phyloP scores from a whole-genome alignment of 1,284 basidiomycete genomes.

The Schizopora paradoxa region DNA sequence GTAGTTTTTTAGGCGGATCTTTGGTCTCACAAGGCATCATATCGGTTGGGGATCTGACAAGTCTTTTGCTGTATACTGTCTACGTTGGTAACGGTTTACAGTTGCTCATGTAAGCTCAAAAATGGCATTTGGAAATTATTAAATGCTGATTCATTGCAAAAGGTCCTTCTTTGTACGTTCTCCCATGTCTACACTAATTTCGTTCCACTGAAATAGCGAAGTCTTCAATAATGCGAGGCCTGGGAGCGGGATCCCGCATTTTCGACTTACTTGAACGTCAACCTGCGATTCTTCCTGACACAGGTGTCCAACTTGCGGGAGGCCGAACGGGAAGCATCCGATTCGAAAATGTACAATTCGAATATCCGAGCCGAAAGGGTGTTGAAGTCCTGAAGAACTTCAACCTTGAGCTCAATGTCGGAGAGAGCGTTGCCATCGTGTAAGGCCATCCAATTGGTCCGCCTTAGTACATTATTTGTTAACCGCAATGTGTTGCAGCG shows the following conservation, averaged over 20 bases:
- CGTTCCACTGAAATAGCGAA: slow-evolving; percentile 25
- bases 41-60: slow-evolving; percentile 87
- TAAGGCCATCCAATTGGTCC: slow-evolving; percentile 36
- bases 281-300: slow-evolving; percentile 63
- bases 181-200: not conserved
- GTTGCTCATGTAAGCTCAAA: slow-evolving; percentile 64
- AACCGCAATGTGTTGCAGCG: slow-evolving; percentile 39
- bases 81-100: slow-evolving; percentile 80
- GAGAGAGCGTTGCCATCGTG: slow-evolving; percentile 90
- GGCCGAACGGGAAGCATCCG: slow-evolving; percentile 60
- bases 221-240: slow-evolving; percentile 84
- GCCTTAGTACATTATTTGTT: not conserved
- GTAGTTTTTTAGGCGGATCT: slow-evolving; percentile 55
- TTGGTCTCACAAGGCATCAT: slow-evolving; percentile 86
- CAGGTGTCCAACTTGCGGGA: slow-evolving; percentile 52
- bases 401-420: slow-evolving; percentile 70
- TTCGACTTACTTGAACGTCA: slow-evolving; percentile 87
- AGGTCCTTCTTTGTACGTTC: slow-evolving; percentile 55
- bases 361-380: slow-evolving; percentile 81
- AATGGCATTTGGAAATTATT: too few species aligned
- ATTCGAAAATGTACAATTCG: slow-evolving; percentile 79
- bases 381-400: slow-evolving; percentile 77
- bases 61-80: slow-evolving; percentile 88
- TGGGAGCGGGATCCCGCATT: slow-evolving; percentile 89
- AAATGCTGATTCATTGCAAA: too few species aligned